Evolutionary conservation across 2,329 filamentous ascomycete species (phyloP), one percentile per base, ranked within the genome.

Genomic region (Colletotrichum sp.): DNA sequence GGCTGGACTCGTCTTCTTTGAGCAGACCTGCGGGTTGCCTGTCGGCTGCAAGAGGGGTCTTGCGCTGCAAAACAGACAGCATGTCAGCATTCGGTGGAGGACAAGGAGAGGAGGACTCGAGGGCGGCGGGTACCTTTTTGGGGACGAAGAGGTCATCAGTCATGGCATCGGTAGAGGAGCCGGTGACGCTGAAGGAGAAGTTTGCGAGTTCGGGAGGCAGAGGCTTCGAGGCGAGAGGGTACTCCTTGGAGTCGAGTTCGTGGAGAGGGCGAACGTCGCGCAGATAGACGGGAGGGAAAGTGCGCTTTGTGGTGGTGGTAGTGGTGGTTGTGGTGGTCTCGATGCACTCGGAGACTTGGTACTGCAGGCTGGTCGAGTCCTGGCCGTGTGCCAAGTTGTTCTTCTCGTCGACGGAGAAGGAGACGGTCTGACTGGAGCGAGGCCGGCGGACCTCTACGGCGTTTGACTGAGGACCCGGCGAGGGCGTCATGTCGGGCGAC

Each of bases 291-390:
- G 95, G 95, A 63, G 96, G 96, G 79, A 97, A 98, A 85, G 85
- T 95, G 89, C 84, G 93, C 78, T 95, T 95, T 2, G 96, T 98
- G 1, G 95, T 98, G 1, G 96, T 98, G 0, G 96, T 98, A 1
- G 96, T 98, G 2, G 96, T 98, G 77, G 98, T 92, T 13, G 91
- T 93, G 83, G 92, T 93, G 18, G 92, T 93, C 85, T 93, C 92
- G 81, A 93, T 90, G 79, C 91, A 93, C 80, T 93, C 91, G 76
- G 90, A 90, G 63, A 93, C 86, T 78, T 91, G 89, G 79, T 93
- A 90, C 80, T 91, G 89, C 79, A 85, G 88, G 79, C 80, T 87
- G 76, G 81, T 84, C 26, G 72, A 66, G 62, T 78, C 77, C 78
- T 79, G 81, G 76, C 82, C 82, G 66, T 81, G 82, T 72, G 81